Conservation (phyloP, 2,329 filamentous ascomycete species). For the Ophiostoma quercus region DNA sequence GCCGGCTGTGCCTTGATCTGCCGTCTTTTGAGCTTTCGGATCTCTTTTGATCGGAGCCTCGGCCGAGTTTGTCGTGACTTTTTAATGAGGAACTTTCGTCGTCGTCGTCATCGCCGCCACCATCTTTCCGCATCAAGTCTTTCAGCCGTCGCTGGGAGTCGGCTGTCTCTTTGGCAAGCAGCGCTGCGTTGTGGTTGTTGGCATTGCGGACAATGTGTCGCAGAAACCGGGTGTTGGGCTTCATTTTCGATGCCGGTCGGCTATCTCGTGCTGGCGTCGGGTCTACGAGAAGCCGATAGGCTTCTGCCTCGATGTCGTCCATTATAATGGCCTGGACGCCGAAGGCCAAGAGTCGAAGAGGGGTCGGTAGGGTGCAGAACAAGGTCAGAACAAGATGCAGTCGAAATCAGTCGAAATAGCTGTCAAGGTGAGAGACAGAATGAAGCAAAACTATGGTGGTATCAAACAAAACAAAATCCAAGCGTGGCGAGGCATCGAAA, state of each 20-base stretch:
- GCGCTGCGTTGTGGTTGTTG: constrained; percentile 79
- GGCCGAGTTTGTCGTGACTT: background rate
- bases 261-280: constrained; percentile 9
- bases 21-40: background rate
- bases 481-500: background rate
- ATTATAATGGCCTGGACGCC: background rate
- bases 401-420: background rate
- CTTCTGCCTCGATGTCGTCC: constrained; percentile 23
- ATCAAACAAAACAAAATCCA: background rate
- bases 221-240: constrained; percentile 87
- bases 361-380: background rate
- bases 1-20: background rate
- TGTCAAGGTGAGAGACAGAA: background rate
- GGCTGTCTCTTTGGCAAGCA: constrained; percentile 76
- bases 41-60: background rate
- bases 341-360: background rate
- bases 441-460: background rate
- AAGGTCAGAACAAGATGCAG: background rate
- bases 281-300: constrained; percentile 24
- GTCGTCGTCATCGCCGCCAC: background rate
- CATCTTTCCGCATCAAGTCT: constrained; percentile 39
- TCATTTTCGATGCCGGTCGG: constrained; percentile 65
- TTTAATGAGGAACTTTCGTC: background rate
- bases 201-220: constrained; percentile 84
- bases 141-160: constrained; percentile 69